A percentile compares a stretch with the other conserved stretches of the same genome.
Conservation (phyloP, 148 eudicot genomes). For the Cornus controversa region DNA sequence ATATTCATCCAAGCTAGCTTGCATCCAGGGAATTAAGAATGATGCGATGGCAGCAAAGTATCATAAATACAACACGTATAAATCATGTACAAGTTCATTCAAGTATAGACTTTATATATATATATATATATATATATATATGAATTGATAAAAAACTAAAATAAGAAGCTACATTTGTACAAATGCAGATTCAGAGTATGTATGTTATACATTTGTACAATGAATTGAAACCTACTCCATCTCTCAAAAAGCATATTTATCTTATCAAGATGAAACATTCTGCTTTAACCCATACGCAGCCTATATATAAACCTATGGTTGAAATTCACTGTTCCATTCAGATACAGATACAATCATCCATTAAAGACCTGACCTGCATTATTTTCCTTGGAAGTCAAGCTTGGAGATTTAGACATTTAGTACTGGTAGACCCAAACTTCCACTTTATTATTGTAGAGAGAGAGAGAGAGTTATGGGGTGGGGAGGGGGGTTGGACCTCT, state of each 20-base stretch:
- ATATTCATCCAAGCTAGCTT: no score
- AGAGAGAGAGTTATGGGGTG: not conserved
- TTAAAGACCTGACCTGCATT: not conserved
- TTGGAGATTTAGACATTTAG: not conserved
- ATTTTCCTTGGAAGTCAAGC: not conserved
- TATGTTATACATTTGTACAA: no score
- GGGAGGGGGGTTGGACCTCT: not conserved
- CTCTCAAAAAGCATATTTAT: no score
- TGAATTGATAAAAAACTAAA: no score
- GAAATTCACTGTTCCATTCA: not conserved
- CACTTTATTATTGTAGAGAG: not conserved
- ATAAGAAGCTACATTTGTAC: not conserved
- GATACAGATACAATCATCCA: not conserved
- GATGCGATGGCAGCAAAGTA: no score
- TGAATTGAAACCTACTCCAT: no score
- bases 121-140: no score
- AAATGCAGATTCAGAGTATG: not conserved
- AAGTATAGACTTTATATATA: no score
- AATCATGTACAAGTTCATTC: no score
- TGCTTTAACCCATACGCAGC: not conserved
- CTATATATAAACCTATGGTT: not conserved
- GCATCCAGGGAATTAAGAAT: no score
- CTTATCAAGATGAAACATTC: not conserved
- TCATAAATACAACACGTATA: no score
- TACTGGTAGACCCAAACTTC: not conserved